Conservation (phyloP, 768 basidiomycete species). For the Floccularia luteovirens region DNA sequence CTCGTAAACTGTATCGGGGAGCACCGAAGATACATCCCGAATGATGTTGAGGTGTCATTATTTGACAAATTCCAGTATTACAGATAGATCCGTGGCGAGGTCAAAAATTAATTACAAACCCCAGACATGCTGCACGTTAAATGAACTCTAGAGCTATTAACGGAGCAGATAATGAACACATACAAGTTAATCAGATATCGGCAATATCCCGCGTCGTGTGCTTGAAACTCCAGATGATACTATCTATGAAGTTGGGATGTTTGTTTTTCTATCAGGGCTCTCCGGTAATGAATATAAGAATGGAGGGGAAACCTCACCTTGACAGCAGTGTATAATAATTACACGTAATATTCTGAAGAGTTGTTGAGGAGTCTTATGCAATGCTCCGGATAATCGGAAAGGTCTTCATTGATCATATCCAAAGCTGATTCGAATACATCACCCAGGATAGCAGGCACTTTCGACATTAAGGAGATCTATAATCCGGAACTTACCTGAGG, state of each 20-base stretch:
- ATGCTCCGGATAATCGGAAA: constrained; percentile 95
- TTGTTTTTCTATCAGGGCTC: constrained; percentile 82
- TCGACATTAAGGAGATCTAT: constrained; percentile 79
- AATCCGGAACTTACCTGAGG: constrained; percentile 8
- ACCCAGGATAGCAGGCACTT: constrained; percentile 91
- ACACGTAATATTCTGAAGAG: constrained; percentile 93
- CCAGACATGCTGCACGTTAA: constrained; percentile 63
- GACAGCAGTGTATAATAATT: constrained; percentile 92
- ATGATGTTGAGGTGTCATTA: constrained; percentile 90
- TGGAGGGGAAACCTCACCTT: constrained; percentile 44
- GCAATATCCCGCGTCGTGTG: constrained; percentile 99
- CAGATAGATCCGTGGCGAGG: constrained; percentile 58
- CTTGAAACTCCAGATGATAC: constrained; percentile 99
- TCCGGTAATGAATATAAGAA: constrained; percentile 5
- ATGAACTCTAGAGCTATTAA: constrained; percentile 2
- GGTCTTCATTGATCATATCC: constrained; percentile 99
- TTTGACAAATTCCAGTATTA: constrained; percentile 92
- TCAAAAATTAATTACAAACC: constrained; percentile 94
- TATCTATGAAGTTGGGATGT: constrained; percentile 95
- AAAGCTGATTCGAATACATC: constrained; percentile 96
- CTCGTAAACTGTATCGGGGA: constrained; percentile 98
- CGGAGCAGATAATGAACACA: constrained; percentile 13
- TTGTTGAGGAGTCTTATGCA: constrained; percentile 91
- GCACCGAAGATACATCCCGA: constrained; percentile 94
- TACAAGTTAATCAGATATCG: constrained; percentile 79